Percentiles rank a stretch among this genome's conserved stretches.
Conservation (phyloP, 2,329 filamentous ascomycete genomes). For the Cucurbitaria berberidis region DNA sequence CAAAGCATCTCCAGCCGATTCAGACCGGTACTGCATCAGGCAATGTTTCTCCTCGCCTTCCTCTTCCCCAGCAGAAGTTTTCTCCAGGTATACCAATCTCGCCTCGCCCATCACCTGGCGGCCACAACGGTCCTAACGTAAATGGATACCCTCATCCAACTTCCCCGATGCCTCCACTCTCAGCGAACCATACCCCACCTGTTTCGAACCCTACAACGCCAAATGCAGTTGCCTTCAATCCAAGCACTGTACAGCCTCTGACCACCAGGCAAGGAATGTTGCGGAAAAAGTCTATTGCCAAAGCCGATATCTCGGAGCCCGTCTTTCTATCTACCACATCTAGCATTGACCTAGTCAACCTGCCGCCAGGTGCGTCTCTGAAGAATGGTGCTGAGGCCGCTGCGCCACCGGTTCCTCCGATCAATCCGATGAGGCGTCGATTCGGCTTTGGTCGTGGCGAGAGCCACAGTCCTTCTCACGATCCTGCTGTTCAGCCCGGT, state of each 20-base stretch:
- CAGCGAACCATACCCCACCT: conserved; percentile 61
- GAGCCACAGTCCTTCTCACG: conserved; percentile 40
- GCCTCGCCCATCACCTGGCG: conserved; percentile 46
- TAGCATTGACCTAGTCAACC: conserved; percentile 63
- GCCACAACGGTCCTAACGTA: conserved; percentile 42
- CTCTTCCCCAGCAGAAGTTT: conserved; percentile 31
- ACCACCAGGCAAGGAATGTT: conserved; percentile 37
- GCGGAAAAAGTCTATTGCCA: conserved; percentile 65
- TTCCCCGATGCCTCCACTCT: conserved; percentile 56
- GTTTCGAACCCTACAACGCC: conserved; percentile 55
- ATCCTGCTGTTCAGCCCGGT: conserved; percentile 49
- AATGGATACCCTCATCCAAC: conserved; percentile 48
- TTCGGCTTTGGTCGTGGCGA: conserved; percentile 50
- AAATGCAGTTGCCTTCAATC: conserved; percentile 42
- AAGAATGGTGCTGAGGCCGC: conserved; percentile 55
- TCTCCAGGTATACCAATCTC: conserved; percentile 44
- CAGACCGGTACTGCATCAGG: conserved; percentile 35
- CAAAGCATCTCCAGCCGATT: conserved; percentile 47
- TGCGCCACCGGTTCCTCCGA: conserved; percentile 59
- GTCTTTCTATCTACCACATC: conserved; percentile 61
- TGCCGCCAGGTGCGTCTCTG: conserved; percentile 62
- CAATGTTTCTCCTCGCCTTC: conserved; percentile 33
- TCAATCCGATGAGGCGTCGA: conserved; percentile 65
- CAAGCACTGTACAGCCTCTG: conserved; percentile 38
- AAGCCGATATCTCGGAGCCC: conserved; percentile 68